These are phyloP conservation scores for Penicillium hordei DNA, from an alignment of 2,329 filamentous ascomycete species.

Conservation along the genomic window DNA sequence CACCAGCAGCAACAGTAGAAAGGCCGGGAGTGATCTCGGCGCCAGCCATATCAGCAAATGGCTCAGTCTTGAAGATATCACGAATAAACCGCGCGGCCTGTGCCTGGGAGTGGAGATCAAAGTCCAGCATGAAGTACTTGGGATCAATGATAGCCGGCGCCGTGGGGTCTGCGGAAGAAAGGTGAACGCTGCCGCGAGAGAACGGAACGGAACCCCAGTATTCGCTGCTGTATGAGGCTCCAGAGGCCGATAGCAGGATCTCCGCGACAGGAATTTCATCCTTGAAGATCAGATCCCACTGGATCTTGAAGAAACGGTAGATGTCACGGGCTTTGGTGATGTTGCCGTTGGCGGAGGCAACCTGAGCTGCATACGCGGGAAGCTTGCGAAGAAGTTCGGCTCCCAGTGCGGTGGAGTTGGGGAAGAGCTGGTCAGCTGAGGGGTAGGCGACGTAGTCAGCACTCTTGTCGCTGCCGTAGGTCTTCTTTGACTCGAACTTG, in stretches of 20 bases:
- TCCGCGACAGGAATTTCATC: conserved; percentile 29
- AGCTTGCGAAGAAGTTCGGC: conserved; percentile 19
- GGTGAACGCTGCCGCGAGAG: conserved; percentile 33
- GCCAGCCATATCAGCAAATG: conserved; percentile 17
- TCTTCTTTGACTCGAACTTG: conserved; percentile 11
- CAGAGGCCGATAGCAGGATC: conserved; percentile 24
- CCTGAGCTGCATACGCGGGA: conserved; percentile 23
- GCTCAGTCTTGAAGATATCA: conserved; percentile 21
- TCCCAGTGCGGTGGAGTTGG: conserved; percentile 21
- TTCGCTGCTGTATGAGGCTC: conserved; percentile 18
- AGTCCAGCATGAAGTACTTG: conserved; percentile 33
- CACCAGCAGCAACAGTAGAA: conserved; percentile 19
- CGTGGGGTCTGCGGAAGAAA: conserved; percentile 27
- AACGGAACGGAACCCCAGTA: conserved; percentile 34
- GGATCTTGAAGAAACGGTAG: conserved; percentile 27
- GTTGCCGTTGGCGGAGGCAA: conserved; percentile 19
- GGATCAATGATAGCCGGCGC: conserved; percentile 30
- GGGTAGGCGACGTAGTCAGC: conserved; percentile 23
- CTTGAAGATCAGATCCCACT: conserved; percentile 32
- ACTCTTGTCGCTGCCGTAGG: conserved; percentile 9
- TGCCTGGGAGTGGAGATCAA: conserved; percentile 25
- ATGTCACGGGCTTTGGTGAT: conserved; percentile 20
- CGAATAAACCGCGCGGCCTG: conserved; percentile 27
- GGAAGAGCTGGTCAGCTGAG: conserved; percentile 25
- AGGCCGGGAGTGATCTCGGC: conserved; percentile 25